A percentile compares a stretch with the other conserved stretches of the same genome.
Evolutionary conservation across 1,139 yeast species (phyloP).

Genomic region (Scheffersomyces lignicola): DNA sequence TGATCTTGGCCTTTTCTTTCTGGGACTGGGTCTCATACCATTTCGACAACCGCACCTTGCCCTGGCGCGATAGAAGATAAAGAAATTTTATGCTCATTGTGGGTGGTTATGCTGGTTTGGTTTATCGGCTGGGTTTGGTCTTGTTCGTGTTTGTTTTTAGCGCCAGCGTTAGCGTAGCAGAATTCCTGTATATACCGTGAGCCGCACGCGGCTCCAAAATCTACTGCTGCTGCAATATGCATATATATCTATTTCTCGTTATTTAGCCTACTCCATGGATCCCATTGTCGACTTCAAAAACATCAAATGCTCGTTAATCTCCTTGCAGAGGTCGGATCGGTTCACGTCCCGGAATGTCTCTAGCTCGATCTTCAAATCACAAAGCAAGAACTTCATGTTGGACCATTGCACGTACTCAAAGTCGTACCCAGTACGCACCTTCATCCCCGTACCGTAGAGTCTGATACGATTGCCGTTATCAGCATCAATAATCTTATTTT

Average conservation of each 20-base stretch:
- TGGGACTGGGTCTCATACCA: slow-evolving; percentile 86
- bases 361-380: slow-evolving; percentile 51
- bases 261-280: slow-evolving; percentile 15
- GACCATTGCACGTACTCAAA: slow-evolving; percentile 64
- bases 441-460: slow-evolving; percentile 56
- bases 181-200: slow-evolving; percentile 6
- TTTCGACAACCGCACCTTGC: slow-evolving; percentile 87
- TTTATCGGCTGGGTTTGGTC: slow-evolving; percentile 2
- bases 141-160: background rate
- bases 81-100: slow-evolving; percentile 74
- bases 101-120: background rate
- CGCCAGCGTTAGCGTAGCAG: background rate
- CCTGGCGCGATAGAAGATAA: slow-evolving; percentile 86
- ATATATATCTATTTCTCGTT: slow-evolving; percentile 4
- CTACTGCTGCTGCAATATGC: background rate
- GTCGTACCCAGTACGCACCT: slow-evolving; percentile 52
- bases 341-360: slow-evolving; percentile 47
- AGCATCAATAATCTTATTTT: slow-evolving; percentile 38
- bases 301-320: slow-evolving; percentile 45
- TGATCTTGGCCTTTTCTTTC: slow-evolving; percentile 80
- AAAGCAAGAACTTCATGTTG: slow-evolving; percentile 55
- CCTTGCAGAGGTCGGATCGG: slow-evolving; percentile 46
- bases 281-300: slow-evolving; percentile 36
- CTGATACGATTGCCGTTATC: slow-evolving; percentile 48
- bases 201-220: slow-evolving; percentile 1